Conservation (phyloP, 139 green algal species). For the Parachlorella kessleri region DNA sequence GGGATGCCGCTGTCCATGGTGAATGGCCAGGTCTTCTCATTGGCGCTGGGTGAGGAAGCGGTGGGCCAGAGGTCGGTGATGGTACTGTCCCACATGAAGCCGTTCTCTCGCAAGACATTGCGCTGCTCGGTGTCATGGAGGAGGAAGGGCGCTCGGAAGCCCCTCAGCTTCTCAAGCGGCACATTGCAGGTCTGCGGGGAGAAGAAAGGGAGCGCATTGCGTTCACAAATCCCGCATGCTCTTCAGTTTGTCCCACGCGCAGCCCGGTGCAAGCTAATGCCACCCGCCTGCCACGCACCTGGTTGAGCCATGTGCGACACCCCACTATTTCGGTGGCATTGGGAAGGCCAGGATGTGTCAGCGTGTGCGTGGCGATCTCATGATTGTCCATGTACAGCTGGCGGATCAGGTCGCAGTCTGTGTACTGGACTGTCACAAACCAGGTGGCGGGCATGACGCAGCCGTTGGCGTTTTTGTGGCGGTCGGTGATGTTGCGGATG, state of each 20-base stretch:
- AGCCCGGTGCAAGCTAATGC: constrained; percentile 8
- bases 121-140: constrained; percentile 1
- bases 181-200: constrained; percentile 10
- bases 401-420: not conserved
- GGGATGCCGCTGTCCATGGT: constrained; percentile 7
- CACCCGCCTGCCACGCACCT: not conserved
- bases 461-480: not conserved
- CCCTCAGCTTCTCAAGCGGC: constrained; percentile 10
- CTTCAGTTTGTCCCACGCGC: too few relatives aligned
- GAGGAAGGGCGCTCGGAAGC: constrained; percentile 18
- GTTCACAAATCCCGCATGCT: too few relatives aligned
- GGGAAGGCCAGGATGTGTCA: not conserved
- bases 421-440: constrained; percentile 5
- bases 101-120: not conserved
- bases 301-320: not conserved
- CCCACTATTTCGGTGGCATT: constrained; percentile 7
- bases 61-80: not conserved
- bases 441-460: constrained; percentile 10
- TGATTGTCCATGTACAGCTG: constrained; percentile 8
- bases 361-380: constrained; percentile 12
- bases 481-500: not conserved
- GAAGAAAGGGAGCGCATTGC: too few relatives aligned
- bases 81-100: constrained; percentile 3
- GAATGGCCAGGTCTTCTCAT: constrained; percentile 6
- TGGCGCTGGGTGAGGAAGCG: not conserved